Evolutionary conservation across 2,329 filamentous ascomycete genomes (phyloP), one percentile per base, ranked within the genome.

Genomic region (Botrytis hyacinthi): DNA sequence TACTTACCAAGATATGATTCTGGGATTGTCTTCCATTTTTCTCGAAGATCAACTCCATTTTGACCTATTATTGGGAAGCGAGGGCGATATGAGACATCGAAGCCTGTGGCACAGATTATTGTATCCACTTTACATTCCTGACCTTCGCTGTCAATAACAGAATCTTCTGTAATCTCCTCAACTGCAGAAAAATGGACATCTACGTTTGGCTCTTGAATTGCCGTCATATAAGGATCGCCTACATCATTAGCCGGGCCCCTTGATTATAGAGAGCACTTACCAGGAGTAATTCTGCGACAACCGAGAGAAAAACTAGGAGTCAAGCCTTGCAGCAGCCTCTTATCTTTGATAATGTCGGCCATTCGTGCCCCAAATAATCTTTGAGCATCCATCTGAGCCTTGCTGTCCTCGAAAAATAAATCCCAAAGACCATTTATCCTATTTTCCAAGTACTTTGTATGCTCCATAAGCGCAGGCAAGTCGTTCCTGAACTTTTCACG

Each of bases 221-320:
- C 85, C 61, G 81, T 75, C 83, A 87, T 85, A 75, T 87, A 87
- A 2, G 84, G 84, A 76, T 86, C 85, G 4, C 85, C 86, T 72
- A 37, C 20, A 48, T 5, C 75, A 42, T 57, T 80, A 48, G 83
- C 84, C 3, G 7, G 6, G 9, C 1, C 9, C 10, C 2, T 3
- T n/a, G 9, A 32, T 69, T 3, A 32, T 42, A 18, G 10, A 42
- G 37, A 42, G 37, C 14, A 32, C 48, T 69, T 29, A 69, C 48
- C 66, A 18, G 84, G 84, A 0, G 83, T 82, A 65, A 83, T 80
- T 1, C 82, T 82, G 70, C 80, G 82, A 78, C 80, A 84, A 10
- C 86, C 85, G 14, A 84, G 82, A 2, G 81, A 80, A 80, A 84
- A 87, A 29, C 80, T 79, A 4, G 83, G 83, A 51, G 84, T 77